Evolutionary conservation across 1,284 basidiomycete genomes (phyloP).

Genomic region (Trametes hirsuta): DNA sequence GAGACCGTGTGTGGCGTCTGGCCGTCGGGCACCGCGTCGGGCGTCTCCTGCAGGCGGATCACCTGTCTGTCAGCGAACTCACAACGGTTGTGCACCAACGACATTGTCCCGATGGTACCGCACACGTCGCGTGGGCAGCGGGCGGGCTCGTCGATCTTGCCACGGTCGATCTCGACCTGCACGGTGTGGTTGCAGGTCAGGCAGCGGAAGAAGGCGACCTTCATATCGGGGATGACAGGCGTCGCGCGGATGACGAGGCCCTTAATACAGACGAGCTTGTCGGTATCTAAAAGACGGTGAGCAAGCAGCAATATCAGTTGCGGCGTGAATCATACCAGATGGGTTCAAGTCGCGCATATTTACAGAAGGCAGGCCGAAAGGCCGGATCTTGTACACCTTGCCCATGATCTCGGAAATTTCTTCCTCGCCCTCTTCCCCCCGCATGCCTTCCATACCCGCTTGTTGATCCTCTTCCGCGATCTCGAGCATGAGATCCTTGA

Average conservation of each 20-base stretch:
- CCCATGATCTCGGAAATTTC: conserved; percentile 82
- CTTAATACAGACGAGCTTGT: conserved; percentile 95
- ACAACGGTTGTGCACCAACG: conserved; percentile 95
- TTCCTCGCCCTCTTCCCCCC: conserved; percentile 70
- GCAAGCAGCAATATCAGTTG: background rate
- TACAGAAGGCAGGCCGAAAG: conserved; percentile 81
- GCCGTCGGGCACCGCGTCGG: conserved; percentile 96
- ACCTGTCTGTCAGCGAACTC: conserved; percentile 96
- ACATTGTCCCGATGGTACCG: conserved; percentile 86
- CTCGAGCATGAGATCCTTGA: conserved; percentile 90
- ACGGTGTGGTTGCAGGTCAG: conserved; percentile 95
- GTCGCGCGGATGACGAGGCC: conserved; percentile 98
- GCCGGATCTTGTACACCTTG: conserved; percentile 89
- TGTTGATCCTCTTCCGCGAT: conserved; percentile 79
- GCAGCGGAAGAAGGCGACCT: conserved; percentile 97
- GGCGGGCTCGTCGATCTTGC: conserved; percentile 91
- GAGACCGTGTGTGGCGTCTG: conserved; percentile 98
- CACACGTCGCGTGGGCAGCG: conserved; percentile 95
- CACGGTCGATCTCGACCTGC: conserved; percentile 94
- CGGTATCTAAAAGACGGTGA: conserved; percentile 71
- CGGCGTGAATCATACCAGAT: conserved; percentile 56
- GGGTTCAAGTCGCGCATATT: conserved; percentile 95
- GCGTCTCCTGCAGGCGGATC: conserved; percentile 94
- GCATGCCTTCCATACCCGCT: conserved; percentile 68
- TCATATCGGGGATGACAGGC: conserved; percentile 99